Base-by-base conservation (phyloP, 2,329 filamentous ascomycete genomes). In the Amphichorda felina region DNA sequence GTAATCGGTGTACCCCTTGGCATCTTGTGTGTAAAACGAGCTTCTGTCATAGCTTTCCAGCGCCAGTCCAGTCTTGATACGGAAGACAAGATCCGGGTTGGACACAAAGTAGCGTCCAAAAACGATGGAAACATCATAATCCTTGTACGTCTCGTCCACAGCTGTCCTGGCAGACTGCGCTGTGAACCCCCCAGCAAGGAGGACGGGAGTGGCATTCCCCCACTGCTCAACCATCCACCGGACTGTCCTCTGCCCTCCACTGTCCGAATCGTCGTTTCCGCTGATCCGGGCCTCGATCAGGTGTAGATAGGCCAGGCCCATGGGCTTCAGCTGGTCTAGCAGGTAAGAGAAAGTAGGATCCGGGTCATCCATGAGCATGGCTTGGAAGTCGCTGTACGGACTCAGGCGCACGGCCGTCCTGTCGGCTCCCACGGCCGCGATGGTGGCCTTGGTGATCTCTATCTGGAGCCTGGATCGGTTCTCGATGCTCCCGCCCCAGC, bases 171-270 rank as follows among this genome's bases (percentile, higher is more conserved):
- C 60, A 39, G 70, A 72, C 26, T 55, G 55, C 27, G 70, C 58
- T 33, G 66, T 55, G 51, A 65, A 76, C 0, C 70, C 70, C 7
- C 71, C 71, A 0, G 66, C 70, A 0, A 70, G 64, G 40, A 76
- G 62, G 50, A 75, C 72, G 0, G 69, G 70, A 0, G 68, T 68
- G 5, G 54, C 50, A 19, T 52, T 49, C 24, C 68, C 60, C 44
- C 72, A 72, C 42, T 70, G 63, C 9, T 38, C 36, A 10, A 38
- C 8, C 15, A 36, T 36, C 15, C 10, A 36, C 13, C 22, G 15
- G 26, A 36, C 15, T n/a, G 16, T 36, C 14, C 13, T 26, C 8
- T 13, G 8, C 11, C 58, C 56, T n/a, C n/a, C n/a, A n/a, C n/a
- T n/a, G 2, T 68, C 62, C 3, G 50, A 27, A 27, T 70, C 63